These are phyloP conservation scores for Cladosporium sp. DNA, from an alignment of 2,329 filamentous ascomycete species.

Conservation along the genomic window DNA sequence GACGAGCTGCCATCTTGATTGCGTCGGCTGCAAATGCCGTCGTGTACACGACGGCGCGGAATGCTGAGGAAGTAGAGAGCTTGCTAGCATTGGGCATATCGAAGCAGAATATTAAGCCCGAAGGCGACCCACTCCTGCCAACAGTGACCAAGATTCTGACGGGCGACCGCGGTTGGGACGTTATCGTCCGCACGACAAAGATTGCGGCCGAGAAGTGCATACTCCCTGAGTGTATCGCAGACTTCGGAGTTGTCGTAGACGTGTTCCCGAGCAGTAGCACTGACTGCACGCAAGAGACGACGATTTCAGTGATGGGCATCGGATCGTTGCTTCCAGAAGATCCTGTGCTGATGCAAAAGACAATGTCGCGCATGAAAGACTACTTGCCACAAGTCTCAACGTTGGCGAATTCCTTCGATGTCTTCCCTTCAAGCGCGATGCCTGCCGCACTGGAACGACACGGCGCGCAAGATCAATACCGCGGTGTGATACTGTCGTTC, in stretches of 20 bases:
- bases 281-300: not conserved
- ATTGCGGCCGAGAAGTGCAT: not conserved
- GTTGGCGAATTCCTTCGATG: not conserved
- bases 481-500: constrained; percentile 1
- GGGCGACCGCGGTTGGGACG: not conserved
- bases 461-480: not conserved
- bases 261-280: not conserved
- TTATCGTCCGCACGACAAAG: not conserved
- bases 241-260: not conserved
- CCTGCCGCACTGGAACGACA: not conserved
- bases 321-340: constrained; percentile 1
- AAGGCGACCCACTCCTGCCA: not conserved
- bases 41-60: not conserved
- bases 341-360: constrained; percentile 5
- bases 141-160: not conserved
- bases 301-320: not conserved
- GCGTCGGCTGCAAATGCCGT: not conserved
- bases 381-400: not conserved
- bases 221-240: not conserved
- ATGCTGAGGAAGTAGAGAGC: not conserved
- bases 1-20: not conserved
- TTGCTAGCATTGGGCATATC: not conserved
- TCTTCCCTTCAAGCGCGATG: not conserved
- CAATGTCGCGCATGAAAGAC: not conserved
- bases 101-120: not conserved